Evolutionary conservation across 2,329 filamentous ascomycete species (phyloP).

Genomic region (Didymella arachidicola): DNA sequence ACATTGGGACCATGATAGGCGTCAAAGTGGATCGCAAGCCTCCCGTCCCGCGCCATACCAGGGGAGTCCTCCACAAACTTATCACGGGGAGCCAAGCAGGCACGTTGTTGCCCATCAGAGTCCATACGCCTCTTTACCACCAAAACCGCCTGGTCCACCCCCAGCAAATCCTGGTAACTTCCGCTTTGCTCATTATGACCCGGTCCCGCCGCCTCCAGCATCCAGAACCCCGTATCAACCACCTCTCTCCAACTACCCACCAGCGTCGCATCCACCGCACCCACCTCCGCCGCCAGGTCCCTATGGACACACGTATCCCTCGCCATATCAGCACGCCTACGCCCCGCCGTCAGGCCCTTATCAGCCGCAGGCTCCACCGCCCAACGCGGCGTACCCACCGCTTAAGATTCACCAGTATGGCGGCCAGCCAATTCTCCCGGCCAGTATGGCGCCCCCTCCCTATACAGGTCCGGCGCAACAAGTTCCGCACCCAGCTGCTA

Average conservation of each 20-base stretch:
- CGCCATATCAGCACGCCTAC: slow-evolving; percentile 41
- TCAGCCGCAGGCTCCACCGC: slow-evolving; percentile 43
- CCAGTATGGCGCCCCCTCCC: slow-evolving; percentile 46
- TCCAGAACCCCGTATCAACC: slow-evolving; percentile 32
- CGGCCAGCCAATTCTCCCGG: slow-evolving; percentile 51
- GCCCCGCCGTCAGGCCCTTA: slow-evolving; percentile 46
- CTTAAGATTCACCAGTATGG: slow-evolving; percentile 52
- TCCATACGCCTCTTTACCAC: slow-evolving; percentile 43
- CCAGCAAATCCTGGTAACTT: slow-evolving; percentile 41
- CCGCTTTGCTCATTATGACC: slow-evolving; percentile 49
- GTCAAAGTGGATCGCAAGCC: slow-evolving; percentile 39
- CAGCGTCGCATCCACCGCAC: slow-evolving; percentile 29
- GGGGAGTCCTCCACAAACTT: slow-evolving; percentile 35
- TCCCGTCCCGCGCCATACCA: slow-evolving; percentile 38
- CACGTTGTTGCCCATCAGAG: slow-evolving; percentile 41
- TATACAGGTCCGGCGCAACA: slow-evolving; percentile 29
- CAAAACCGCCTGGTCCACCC: slow-evolving; percentile 42
- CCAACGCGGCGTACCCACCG: slow-evolving; percentile 38
- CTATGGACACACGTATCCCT: slow-evolving; percentile 29
- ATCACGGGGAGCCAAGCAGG: slow-evolving; percentile 33
- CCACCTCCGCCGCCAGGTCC: slow-evolving; percentile 30
- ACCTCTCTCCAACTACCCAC: slow-evolving; percentile 34
- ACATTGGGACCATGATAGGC: slow-evolving; percentile 40
- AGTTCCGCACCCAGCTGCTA: slow-evolving; percentile 20
- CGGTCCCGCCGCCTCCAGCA: slow-evolving; percentile 32